These are phyloP conservation scores for Escovopsis sp. DNA, from an alignment of 2,329 filamentous ascomycete species.

Conservation along the genomic window DNA sequence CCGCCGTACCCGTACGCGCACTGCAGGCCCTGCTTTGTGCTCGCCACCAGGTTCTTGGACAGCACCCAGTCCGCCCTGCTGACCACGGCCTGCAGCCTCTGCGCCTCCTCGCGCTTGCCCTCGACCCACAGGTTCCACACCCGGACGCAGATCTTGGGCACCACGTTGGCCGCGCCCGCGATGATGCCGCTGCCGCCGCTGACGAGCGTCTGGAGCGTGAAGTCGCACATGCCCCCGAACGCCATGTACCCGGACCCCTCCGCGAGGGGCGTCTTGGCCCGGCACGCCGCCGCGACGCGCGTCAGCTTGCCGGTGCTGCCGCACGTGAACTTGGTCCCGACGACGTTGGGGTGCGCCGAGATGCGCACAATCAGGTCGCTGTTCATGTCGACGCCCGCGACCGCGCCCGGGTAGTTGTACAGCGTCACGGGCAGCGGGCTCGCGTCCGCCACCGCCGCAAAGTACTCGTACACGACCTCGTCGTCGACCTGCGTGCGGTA, in stretches of 20 bases:
- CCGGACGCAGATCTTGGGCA: constrained; percentile 66
- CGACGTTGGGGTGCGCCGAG: constrained; percentile 66
- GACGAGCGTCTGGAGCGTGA: constrained; percentile 67
- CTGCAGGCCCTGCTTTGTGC: constrained; percentile 75
- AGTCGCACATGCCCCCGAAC: constrained; percentile 78
- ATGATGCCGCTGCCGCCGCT: constrained; percentile 75
- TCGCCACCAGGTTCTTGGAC: constrained; percentile 69
- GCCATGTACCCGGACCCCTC: constrained; percentile 62
- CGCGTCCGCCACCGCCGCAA: constrained; percentile 57
- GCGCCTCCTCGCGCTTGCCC: constrained; percentile 62
- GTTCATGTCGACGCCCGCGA: constrained; percentile 79
- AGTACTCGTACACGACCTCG: constrained; percentile 58
- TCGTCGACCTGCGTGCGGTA: constrained; percentile 68
- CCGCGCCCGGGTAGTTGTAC: constrained; percentile 85
- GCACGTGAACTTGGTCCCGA: constrained; percentile 85
- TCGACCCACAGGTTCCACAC: constrained; percentile 63
- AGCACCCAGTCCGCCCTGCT: constrained; percentile 70
- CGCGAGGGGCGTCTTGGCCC: constrained; percentile 50
- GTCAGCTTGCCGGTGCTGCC: constrained; percentile 83
- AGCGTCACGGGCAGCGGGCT: constrained; percentile 67
- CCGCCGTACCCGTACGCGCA: constrained; percentile 71
- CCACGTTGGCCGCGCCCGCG: constrained; percentile 70
- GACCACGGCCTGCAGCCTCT: constrained; percentile 61
- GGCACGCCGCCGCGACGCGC: constrained; percentile 57
- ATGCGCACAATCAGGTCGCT: constrained; percentile 73